phyloP scores from a whole-genome alignment of 805 yeast genomes.

The Saturnispora sanitii region DNA sequence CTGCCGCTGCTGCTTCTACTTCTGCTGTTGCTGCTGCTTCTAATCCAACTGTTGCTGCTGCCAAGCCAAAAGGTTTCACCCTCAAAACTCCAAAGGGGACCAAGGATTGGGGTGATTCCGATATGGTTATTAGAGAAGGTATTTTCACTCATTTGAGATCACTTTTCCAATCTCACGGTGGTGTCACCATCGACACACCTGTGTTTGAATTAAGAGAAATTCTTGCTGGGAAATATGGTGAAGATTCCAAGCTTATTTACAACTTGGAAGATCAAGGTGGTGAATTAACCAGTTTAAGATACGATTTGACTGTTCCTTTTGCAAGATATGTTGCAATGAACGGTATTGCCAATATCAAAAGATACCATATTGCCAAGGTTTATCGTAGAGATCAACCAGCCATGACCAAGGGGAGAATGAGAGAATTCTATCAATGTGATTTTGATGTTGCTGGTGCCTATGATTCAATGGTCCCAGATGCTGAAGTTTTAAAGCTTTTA shows the following conservation, averaged over 20 bases:
- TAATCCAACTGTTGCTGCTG: background rate
- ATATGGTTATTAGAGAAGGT: conserved; percentile 90
- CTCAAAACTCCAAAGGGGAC: conserved; percentile 96
- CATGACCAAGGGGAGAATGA: conserved; percentile 99
- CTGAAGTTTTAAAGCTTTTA: conserved; percentile 72
- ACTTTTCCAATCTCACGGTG: conserved; percentile 92
- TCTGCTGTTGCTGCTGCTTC: background rate
- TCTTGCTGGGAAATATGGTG: conserved; percentile 95
- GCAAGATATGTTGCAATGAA: conserved; percentile 97
- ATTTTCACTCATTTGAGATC: conserved; percentile 63
- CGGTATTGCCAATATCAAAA: conserved; percentile 77
- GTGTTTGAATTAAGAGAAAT: conserved; percentile 95
- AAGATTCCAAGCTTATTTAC: conserved; percentile 92
- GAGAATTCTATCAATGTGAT: conserved; percentile 99
- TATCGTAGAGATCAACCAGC: conserved; percentile 99
- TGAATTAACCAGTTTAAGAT: conserved; percentile 87
- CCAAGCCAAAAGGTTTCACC: conserved; percentile 34
- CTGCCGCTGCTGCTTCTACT: conserved; percentile 1
- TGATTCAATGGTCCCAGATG: conserved; percentile 93
- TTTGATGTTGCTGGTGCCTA: conserved; percentile 91
- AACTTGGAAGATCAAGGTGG: conserved; percentile 99
- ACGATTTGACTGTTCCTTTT: conserved; percentile 96
- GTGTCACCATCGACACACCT: conserved; percentile 96
- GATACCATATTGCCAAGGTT: conserved; percentile 96
- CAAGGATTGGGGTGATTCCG: conserved; percentile 97